Evolutionary conservation across 768 basidiomycete genomes (phyloP), one percentile per base, ranked within the genome.

Genomic region (Lentinus tigrinus): DNA sequence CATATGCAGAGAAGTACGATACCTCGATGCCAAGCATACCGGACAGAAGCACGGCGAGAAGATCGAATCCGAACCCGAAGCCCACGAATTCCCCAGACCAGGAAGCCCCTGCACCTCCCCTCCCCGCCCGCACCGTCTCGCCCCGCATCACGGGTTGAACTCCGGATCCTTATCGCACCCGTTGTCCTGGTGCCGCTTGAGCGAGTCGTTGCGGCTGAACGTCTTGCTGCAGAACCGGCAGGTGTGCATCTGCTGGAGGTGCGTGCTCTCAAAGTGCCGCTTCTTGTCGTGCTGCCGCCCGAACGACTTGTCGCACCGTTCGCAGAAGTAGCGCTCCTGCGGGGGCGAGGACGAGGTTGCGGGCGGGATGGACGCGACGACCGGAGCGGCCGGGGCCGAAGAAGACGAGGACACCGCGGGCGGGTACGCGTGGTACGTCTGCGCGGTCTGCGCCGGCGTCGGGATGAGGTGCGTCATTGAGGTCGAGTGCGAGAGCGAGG

Each of bases 171-270:
- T 84, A 69, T 87, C 85, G 74, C 88, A 89, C 50, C 89, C 89
- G 64, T 91, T 89, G 76, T 92, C 89, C 52, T 88, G 65, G 72
- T 93, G 91, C 69, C 91, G 80, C 73, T 91, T 93, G 63, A 91
- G 77, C 57, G 91, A 92, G 74, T 89, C 88, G 48, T 74, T 81
- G 70, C 91, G 83, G 74, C 88, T 89, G 70, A 91, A 91, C 67
- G 85, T 85, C 72, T 91, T 91, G 64, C 81, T 78, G 72, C 91
- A 92, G 69, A 77, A 85, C 26, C 80, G 81, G 73, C 91, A 92
- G 51, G 78, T 80, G 69, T 92, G 89, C 63, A 83, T 74, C 56
- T 84, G 78, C 14, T 79, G 77, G 36, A 84, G 69, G 65, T 91
- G 89, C 65, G 89, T 86, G 16, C 86, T 89, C 72, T 91, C 89